phyloP scores from a whole-genome alignment of 257 asterid species.

The Haberlea rhodopensis region DNA sequence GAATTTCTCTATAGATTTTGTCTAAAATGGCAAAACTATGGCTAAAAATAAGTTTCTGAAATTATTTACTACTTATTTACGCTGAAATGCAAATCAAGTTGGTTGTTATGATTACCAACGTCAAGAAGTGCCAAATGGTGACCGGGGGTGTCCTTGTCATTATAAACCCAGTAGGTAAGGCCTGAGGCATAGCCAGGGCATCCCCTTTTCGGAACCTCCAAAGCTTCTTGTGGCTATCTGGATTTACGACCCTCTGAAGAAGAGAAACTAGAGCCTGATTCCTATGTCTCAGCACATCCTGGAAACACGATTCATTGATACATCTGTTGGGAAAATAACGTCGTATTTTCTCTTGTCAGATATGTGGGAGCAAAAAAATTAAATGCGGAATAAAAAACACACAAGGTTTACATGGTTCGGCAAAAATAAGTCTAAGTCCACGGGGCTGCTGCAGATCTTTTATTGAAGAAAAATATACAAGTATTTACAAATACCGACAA shows the following conservation, averaged over 20 bases:
- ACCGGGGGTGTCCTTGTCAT: constrained; percentile 49
- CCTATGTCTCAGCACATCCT: no score
- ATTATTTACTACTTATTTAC: constrained; percentile 12
- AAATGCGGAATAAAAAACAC: no score
- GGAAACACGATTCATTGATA: no score
- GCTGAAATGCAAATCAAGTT: constrained; percentile 51
- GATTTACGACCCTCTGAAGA: not conserved
- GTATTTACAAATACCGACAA: no score
- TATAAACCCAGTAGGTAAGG: constrained; percentile 49
- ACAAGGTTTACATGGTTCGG: no score
- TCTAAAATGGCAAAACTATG: not conserved
- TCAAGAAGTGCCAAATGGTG: constrained; percentile 35
- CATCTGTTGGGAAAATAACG: no score
- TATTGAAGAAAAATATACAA: no score
- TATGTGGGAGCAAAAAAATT: no score
- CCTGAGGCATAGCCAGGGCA: constrained; percentile 44
- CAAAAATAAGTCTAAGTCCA: no score
- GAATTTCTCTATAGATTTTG: constrained; percentile 33
- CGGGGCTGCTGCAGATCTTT: no score
- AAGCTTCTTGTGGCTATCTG: constrained; percentile 57
- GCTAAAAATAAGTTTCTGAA: not conserved
- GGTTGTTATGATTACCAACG: constrained; percentile 41
- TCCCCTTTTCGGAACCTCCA: constrained; percentile 49
- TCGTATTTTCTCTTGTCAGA: no score
- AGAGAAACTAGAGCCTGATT: constrained; percentile 20